Evolutionary conservation across 2,329 filamentous ascomycete species (phyloP).

Genomic region (Colletotrichum neosansevieriae): DNA sequence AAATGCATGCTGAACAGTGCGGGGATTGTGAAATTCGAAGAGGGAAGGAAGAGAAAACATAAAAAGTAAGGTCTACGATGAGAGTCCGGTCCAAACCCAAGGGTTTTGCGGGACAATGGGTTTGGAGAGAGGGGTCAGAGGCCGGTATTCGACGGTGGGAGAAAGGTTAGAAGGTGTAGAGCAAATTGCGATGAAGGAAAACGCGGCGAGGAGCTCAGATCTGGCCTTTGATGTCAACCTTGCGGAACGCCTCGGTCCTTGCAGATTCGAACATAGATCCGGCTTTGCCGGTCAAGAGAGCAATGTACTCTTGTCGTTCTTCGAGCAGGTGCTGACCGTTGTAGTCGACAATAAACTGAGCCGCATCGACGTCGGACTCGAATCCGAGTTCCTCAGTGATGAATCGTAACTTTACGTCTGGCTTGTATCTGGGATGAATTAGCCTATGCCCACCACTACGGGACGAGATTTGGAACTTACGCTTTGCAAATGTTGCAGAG

Average conservation of each 20-base stretch:
- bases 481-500: constrained; percentile 93
- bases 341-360: constrained; percentile 89
- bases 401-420: constrained; percentile 88
- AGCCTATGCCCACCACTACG: constrained; percentile 50
- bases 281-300: constrained; percentile 81
- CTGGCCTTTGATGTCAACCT: constrained; percentile 97
- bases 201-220: constrained; percentile 68
- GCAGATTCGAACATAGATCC: constrained; percentile 79
- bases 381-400: constrained; percentile 97
- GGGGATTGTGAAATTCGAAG: constrained; percentile 28
- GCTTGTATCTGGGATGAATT: constrained; percentile 82
- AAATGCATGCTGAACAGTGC: constrained; percentile 30
- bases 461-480: constrained; percentile 69
- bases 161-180: constrained; percentile 20
- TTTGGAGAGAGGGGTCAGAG: constrained; percentile 5
- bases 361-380: constrained; percentile 89
- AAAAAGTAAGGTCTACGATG: constrained; percentile 33
- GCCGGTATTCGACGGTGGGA: constrained; percentile 6
- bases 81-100: constrained; percentile 3
- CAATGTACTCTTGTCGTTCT: constrained; percentile 79
- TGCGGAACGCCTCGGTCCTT: constrained; percentile 80
- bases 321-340: constrained; percentile 81
- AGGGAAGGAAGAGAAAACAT: constrained; percentile 24
- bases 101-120: not conserved
- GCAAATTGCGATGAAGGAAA: constrained; percentile 31